Base-by-base conservation (phyloP, 257 asterid genomes). In the Solanum sejunctum region DNA sequence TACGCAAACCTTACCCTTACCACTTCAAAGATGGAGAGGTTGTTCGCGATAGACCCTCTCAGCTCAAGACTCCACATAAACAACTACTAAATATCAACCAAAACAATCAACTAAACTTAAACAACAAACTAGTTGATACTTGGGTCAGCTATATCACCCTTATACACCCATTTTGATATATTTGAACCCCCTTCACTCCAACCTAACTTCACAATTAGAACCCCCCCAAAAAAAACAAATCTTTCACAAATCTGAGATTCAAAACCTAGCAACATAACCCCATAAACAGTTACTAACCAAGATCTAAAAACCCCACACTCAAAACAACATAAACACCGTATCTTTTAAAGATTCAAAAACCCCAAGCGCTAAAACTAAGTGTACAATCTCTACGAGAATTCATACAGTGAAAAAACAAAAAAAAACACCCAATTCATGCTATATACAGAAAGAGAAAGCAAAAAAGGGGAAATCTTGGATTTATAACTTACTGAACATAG, bases 201-300 rank as follows among this genome's bases (percentile, higher is more conserved):
- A 58, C n/a, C 39, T 28, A 60, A 36, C 67, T 81, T 18, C 32
- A 32, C 69, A 80, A 23, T 39, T 26, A 80, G 15, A 60, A 1
- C 32, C 32, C 32, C 10, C 47, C 47, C 45, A 60, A n/a, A 60
- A 60, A 21, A 49, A 43, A 73, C 41, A 51, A 77, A 52, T 77
- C 82, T 26, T 23, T 77, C 18, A 85, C 72, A 58, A 81, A 84
- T 86, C 84, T 64, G 36, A 75, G 80, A 86, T 72, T 73, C 83
- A n/a, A 23, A 16, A 80, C 81, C 87, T 60, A 72, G 56, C 83
- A 45, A 64, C 60, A 84, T 21, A 52, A 70, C 78, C 49, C 45
- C 52, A 82, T 55, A 84, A 71, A 61, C 82, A 55, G 23, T 28
- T 75, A 12, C 83, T 78, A 66, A 66, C 72, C 63, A 86, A 82